Conservation (phyloP, 345 rosid genomes). For the Ailanthus altissimus region DNA sequence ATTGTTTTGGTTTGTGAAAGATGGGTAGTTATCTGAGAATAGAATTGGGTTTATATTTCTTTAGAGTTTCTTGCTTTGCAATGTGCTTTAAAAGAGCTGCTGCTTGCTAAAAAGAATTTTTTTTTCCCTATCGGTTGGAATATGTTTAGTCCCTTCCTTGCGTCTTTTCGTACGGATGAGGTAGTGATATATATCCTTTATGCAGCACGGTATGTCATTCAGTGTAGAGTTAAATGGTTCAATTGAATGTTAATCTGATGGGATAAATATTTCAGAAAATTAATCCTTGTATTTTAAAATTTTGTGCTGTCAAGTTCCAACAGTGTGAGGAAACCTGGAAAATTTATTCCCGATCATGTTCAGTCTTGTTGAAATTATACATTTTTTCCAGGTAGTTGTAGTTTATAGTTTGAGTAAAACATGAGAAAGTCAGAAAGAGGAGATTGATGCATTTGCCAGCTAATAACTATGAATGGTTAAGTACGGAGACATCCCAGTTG, state of each 20-base stretch:
- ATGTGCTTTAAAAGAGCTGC: neutral
- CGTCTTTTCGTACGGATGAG: neutral
- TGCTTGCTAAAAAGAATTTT: neutral
- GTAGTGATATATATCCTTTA: neutral
- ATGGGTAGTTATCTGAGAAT: neutral
- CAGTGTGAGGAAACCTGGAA: neutral
- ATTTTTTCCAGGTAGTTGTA: neutral
- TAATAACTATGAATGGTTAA: neutral
- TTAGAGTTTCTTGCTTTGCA: neutral
- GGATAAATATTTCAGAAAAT: neutral
- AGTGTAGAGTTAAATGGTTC: neutral
- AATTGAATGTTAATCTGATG: neutral
- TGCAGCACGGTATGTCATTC: neutral
- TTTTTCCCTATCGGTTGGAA: neutral
- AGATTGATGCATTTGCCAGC: neutral
- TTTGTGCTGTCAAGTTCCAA: neutral
- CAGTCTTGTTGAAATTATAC: neutral
- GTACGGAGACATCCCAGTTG: neutral
- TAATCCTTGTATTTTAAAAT: neutral
- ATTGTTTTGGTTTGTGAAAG: neutral
- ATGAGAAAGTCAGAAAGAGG: neutral
- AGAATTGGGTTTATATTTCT: neutral
- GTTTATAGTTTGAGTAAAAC: neutral
- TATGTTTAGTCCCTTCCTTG: neutral
- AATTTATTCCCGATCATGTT: neutral